Percentiles rank a stretch among this genome's conserved stretches.
phyloP scores from a whole-genome alignment of 805 yeast species.

The Tetrapisispora iriomotensis region DNA sequence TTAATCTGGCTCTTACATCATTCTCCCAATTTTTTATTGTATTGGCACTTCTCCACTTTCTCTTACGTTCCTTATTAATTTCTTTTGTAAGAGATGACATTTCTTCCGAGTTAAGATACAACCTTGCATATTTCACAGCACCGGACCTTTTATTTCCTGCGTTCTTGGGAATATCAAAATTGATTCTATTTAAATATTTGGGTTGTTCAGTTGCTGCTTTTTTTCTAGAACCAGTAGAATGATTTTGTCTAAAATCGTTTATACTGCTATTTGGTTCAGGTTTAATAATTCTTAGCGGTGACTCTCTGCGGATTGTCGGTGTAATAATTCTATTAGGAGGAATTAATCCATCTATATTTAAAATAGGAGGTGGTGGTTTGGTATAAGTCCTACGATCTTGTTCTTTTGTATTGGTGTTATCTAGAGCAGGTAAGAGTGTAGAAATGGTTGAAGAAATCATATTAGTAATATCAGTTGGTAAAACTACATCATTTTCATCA shows the following conservation, averaged over 20 bases:
- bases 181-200: not conserved
- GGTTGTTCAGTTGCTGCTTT: constrained; percentile 4
- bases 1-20: constrained; percentile 71
- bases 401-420: constrained; percentile 4
- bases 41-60: constrained; percentile 41
- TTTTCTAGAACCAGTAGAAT: not conserved
- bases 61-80: constrained; percentile 25
- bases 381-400: constrained; percentile 7
- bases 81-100: constrained; percentile 18
- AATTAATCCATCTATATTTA: constrained; percentile 25
- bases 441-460: constrained; percentile 19
- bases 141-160: constrained; percentile 11
- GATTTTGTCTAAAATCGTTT: not conserved
- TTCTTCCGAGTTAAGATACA: constrained; percentile 14
- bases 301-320: not conserved
- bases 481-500: constrained; percentile 5
- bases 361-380: constrained; percentile 13
- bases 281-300: not conserved
- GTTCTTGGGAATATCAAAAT: constrained; percentile 8
- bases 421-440: constrained; percentile 15
- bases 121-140: constrained; percentile 19
- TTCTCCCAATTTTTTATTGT: constrained; percentile 76
- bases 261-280: not conserved
- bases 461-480: constrained; percentile 13
- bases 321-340: constrained; percentile 11